phyloP scores from a whole-genome alignment of 2,329 filamentous ascomycete genomes.

The Scedosporium minutisporum region DNA sequence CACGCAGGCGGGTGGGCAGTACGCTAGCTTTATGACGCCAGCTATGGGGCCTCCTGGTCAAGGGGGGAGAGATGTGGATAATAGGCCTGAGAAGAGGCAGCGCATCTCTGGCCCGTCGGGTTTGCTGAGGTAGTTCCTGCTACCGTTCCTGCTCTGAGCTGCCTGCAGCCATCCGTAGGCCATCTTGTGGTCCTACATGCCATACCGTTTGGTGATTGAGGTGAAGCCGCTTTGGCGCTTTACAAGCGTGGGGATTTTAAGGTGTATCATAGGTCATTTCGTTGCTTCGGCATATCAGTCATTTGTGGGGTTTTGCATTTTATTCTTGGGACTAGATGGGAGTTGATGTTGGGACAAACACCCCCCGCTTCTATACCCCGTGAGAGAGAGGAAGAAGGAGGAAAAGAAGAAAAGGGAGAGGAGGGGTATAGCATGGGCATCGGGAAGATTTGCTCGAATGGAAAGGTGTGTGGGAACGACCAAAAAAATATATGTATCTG shows the following conservation, averaged over 20 bases:
- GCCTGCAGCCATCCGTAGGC: not conserved
- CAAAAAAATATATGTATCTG: not conserved
- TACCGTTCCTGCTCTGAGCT: not conserved
- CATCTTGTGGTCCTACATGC: no score
- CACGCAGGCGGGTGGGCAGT: not conserved
- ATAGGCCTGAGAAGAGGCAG: slow-evolving; percentile 5
- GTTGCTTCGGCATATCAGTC: no score
- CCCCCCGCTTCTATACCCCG: no score
- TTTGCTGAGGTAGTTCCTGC: not conserved
- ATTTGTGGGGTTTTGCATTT: no score
- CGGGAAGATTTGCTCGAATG: not conserved
- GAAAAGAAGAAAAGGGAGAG: no score
- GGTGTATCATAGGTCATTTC: no score
- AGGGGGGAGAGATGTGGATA: not conserved
- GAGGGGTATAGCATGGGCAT: not conserved
- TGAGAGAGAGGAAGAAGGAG: no score
- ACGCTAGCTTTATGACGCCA: slow-evolving; percentile 1
- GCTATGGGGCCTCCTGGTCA: not conserved
- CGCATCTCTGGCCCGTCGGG: not conserved
- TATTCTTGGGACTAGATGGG: no score
- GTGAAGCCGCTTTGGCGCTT: no score
- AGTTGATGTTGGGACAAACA: no score
- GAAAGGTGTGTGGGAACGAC: not conserved
- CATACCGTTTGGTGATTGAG: not conserved
- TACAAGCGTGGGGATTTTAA: no score